These are phyloP conservation scores for Beauveria australis DNA, from an alignment of 2,329 filamentous ascomycete species.

Conservation along the genomic window DNA sequence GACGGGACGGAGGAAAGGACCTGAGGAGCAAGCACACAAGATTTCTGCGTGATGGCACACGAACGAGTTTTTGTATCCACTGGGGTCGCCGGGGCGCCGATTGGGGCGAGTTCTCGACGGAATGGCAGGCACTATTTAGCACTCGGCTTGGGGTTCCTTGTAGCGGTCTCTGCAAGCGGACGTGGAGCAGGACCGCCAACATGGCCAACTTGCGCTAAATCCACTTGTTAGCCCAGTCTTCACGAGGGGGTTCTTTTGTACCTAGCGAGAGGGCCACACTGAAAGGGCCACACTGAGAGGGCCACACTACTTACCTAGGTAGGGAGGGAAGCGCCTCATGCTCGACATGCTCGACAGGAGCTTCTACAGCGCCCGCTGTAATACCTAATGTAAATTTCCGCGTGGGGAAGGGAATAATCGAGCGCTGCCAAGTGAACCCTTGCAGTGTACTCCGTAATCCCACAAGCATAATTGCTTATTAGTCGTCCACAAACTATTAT, in stretches of 20 bases:
- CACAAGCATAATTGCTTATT: not conserved
- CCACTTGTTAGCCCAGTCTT: not conserved
- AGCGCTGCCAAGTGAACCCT: not conserved
- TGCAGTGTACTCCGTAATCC: not conserved
- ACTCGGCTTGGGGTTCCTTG: not conserved
- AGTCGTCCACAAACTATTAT: not conserved
- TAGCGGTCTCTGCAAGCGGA: not conserved
- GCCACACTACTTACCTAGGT: not conserved
- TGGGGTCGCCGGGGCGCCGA: conserved; percentile 4
- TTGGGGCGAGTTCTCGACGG: not conserved
- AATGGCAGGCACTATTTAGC: not conserved
- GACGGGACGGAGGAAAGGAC: conserved; percentile 4
- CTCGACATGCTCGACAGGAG: not conserved
- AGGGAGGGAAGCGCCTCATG: not conserved
- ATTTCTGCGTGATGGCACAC: conserved; percentile 5
- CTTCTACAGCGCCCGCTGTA: not conserved
- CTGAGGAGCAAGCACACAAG: not conserved
- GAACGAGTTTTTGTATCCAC: conserved; percentile 12
- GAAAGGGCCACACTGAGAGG: not conserved
- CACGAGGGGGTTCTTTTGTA: conserved; percentile 1
- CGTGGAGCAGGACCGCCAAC: not conserved
- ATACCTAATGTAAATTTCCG: not conserved
- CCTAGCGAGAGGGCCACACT: not conserved
- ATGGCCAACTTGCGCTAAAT: conserved; percentile 1
- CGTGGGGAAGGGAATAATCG: not conserved